Evolutionary conservation across 192 early-diverging fungal species (phyloP).

Genomic region (Allomyces macrogynus): DNA sequence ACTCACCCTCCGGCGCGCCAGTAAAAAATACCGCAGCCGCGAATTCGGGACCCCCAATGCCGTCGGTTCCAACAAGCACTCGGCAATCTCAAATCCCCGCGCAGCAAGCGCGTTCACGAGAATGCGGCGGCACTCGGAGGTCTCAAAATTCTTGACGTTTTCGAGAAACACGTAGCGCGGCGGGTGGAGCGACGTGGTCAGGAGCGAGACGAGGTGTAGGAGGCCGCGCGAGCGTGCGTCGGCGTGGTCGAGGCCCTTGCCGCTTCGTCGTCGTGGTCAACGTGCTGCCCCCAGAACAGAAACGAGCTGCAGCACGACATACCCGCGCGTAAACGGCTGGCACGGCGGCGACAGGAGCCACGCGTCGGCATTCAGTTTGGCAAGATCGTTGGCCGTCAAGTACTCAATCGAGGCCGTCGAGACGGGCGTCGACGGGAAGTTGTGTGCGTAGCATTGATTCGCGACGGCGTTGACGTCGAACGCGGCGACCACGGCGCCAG

Average conservation of each 20-base stretch:
- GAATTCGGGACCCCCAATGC: slow-evolving; percentile 62
- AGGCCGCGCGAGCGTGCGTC: slow-evolving; percentile 58
- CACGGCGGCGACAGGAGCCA: slow-evolving; percentile 71
- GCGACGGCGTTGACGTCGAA: slow-evolving; percentile 91
- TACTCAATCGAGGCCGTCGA: slow-evolving; percentile 26
- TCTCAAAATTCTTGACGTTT: slow-evolving; percentile 61
- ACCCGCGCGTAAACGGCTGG: slow-evolving; percentile 24
- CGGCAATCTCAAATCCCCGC: slow-evolving; percentile 41
- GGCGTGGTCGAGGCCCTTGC: slow-evolving; percentile 43
- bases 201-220: slow-evolving; percentile 43
- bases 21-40: slow-evolving; percentile 50
- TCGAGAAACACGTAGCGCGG: slow-evolving; percentile 52
- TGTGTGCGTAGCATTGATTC: slow-evolving; percentile 52
- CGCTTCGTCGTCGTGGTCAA: too few relatives aligned
- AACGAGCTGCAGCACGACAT: too few relatives aligned
- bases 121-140: slow-evolving; percentile 33
- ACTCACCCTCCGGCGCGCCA: slow-evolving; percentile 15
- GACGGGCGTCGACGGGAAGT: slow-evolving; percentile 19
- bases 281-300: too few relatives aligned
- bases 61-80: slow-evolving; percentile 51
- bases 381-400: slow-evolving; percentile 32
- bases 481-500: slow-evolving; percentile 45
- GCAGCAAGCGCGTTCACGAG: slow-evolving; percentile 28
- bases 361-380: slow-evolving; percentile 39
- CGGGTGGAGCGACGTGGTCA: slow-evolving; percentile 25